Base-by-base conservation (phyloP, 1,284 basidiomycete species). In the Tilletia caries region DNA sequence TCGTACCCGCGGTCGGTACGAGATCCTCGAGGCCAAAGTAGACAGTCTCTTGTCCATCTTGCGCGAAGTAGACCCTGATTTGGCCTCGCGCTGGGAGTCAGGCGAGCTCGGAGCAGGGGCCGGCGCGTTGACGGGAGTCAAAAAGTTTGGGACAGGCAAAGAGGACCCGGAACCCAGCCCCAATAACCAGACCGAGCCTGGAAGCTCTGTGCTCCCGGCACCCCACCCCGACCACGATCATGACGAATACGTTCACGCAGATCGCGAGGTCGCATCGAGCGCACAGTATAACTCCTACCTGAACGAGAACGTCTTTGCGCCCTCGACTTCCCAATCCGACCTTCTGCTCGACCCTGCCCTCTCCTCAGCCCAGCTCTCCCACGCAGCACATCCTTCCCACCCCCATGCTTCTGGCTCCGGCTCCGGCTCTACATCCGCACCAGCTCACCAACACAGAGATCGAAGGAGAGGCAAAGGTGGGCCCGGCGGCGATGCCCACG, bases 1-100 rank as follows among this genome's bases (percentile, higher is more conserved):
- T 50, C 66, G 76, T 2, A 76, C 72, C 20, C 68, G 77, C 29
- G 77, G 79, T 69, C 77, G 78, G 46, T 80, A 79, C 71, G 79
- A 80, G 68, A 80, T 80, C 46, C 70, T 80, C n/a, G 79, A 80
- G 70, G 71, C 75, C 68, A 77, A 76, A 41, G 74, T 75, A 25
- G 76, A 79, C n/a, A 78, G 77, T 12, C 69, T 80, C 1, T 73
- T 79, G 54, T 71, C 72, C 32, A 73, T 76, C 23, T 72, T 80
- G 3, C 72, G 76, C 2, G 71, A 70, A n/a, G 77, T 78, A 12
- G 76, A 76, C 6, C 79, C 79, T 1, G 75, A 78, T 18, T 64
- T 79, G 2, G 79, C 79, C 13, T 70, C 66, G 33, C 74, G 78
- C 32, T 80, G 72, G 27, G 75, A 79, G 23, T 65, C 68, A 6